Percentiles rank a stretch among this genome's conserved stretches.
Evolutionary conservation across 495 filamentous ascomycete genomes (phyloP).

Genomic region (Acidiella bohemica): DNA sequence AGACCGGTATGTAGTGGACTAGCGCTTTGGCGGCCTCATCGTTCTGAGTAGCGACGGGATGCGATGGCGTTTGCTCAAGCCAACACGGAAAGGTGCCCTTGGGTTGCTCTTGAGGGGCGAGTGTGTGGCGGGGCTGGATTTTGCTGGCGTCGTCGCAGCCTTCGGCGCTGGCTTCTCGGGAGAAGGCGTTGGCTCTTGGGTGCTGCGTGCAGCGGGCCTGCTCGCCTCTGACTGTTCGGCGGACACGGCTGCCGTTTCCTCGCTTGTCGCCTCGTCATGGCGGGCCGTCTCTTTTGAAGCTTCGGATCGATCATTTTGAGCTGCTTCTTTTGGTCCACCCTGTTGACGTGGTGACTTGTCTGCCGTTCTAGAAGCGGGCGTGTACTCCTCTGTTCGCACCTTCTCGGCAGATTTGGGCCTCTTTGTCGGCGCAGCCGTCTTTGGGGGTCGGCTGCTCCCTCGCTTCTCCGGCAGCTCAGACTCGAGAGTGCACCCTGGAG

Average conservation of each 20-base stretch:
- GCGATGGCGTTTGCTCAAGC: constrained; percentile 49
- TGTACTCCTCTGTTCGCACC: background rate
- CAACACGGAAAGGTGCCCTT: constrained; percentile 50
- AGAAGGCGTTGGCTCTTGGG: constrained; percentile 11
- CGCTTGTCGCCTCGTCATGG: too few species aligned
- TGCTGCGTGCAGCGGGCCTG: constrained; percentile 1
- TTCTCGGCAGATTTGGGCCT: background rate
- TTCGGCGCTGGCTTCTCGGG: constrained; percentile 8
- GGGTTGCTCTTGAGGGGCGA: constrained; percentile 38
- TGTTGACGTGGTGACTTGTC: too few species aligned
- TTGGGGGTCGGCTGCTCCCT: constrained; percentile 16
- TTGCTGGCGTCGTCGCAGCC: background rate
- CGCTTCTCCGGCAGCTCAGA: constrained; percentile 10
- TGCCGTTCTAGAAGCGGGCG: too few species aligned
- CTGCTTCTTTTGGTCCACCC: too few species aligned
- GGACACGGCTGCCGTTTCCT: too few species aligned
- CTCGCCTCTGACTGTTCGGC: too few species aligned
- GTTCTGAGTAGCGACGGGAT: constrained; percentile 55
- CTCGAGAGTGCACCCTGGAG: background rate
- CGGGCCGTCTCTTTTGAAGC: too few species aligned
- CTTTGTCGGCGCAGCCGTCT: background rate
- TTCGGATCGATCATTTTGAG: too few species aligned
- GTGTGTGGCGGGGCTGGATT: constrained; percentile 16
- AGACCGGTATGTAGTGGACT: background rate
- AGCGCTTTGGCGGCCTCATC: constrained; percentile 31